Percentiles rank a stretch among this genome's conserved stretches.
phyloP scores from a whole-genome alignment of 1,139 yeast genomes.

The Saccharomycopsis crataegensis region DNA sequence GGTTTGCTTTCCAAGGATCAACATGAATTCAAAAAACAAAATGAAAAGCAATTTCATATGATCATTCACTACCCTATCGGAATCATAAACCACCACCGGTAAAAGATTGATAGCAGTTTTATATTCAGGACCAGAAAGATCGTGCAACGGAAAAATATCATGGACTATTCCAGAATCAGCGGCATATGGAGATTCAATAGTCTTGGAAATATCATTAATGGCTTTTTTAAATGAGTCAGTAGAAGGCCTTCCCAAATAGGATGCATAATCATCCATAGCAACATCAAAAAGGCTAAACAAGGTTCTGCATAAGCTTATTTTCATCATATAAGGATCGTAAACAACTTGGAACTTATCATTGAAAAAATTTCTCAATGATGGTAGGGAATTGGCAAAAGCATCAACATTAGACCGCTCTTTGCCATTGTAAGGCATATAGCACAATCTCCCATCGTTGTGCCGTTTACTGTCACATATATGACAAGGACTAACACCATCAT shows the following conservation, averaged over 20 bases:
- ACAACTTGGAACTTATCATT: background rate
- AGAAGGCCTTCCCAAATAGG: background rate
- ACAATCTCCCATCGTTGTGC: no score
- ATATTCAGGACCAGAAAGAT: background rate
- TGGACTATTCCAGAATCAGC: background rate
- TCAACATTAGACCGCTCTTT: no score
- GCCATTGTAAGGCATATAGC: no score
- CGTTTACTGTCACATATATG: no score
- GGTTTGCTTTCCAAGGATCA: background rate
- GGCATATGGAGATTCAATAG: background rate
- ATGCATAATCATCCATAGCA: no score
- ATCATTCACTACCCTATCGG: background rate
- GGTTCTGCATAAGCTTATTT: no score
- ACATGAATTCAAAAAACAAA: background rate
- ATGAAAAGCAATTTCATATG: background rate
- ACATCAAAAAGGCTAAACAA: no score
- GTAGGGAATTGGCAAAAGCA: background rate
- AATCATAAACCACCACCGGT: background rate
- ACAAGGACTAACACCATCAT: no score
- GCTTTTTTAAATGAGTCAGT: background rate
- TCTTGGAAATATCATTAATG: background rate
- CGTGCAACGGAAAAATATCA: background rate
- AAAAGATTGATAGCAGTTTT: background rate
- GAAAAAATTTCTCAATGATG: background rate
- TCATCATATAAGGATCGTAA: background rate